These are phyloP conservation scores for Lipomyces japonicus DNA, from an alignment of 805 yeast species.

Conservation along the genomic window DNA sequence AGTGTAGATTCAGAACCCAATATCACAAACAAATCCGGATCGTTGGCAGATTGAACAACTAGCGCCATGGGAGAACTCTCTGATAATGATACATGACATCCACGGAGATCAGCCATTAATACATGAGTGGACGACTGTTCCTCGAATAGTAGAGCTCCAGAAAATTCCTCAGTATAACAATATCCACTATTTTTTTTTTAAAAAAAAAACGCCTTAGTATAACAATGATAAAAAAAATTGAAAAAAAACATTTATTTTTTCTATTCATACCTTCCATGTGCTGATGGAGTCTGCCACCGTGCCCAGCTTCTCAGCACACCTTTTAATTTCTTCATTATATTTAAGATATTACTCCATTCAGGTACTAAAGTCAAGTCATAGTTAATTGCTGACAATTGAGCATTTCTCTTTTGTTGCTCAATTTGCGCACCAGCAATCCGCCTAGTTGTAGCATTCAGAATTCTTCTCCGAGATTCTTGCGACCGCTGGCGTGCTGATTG, in stretches of 20 bases:
- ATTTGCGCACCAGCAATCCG: background rate
- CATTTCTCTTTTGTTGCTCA: background rate
- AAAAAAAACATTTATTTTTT: too few relatives aligned
- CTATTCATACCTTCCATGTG: slow-evolving; percentile 18
- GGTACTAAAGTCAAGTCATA: slow-evolving; percentile 16
- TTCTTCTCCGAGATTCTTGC: too few relatives aligned
- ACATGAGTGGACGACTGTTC: slow-evolving; percentile 6
- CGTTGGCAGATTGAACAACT: slow-evolving; percentile 14
- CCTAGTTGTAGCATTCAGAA: background rate
- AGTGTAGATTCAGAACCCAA: slow-evolving; percentile 16
- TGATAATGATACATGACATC: slow-evolving; percentile 21
- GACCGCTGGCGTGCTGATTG: background rate
- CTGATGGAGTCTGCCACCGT: slow-evolving; percentile 17
- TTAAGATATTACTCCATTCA: slow-evolving; percentile 20
- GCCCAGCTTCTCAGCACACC: slow-evolving; percentile 25
- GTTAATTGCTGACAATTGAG: slow-evolving; percentile 2
- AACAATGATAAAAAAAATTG: background rate
- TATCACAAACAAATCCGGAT: slow-evolving; percentile 14
- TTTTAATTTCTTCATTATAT: slow-evolving; percentile 18
- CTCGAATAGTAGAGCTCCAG: slow-evolving; percentile 23
- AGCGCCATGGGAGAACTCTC: slow-evolving; percentile 17
- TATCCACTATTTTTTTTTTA: slow-evolving; percentile 8
- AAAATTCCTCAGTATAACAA: slow-evolving; percentile 24
- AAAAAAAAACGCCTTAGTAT: background rate
- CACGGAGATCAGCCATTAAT: slow-evolving; percentile 25